Base-by-base conservation (phyloP, 108 stramenopile genomes). In the Fistulifera pelliculosa region DNA sequence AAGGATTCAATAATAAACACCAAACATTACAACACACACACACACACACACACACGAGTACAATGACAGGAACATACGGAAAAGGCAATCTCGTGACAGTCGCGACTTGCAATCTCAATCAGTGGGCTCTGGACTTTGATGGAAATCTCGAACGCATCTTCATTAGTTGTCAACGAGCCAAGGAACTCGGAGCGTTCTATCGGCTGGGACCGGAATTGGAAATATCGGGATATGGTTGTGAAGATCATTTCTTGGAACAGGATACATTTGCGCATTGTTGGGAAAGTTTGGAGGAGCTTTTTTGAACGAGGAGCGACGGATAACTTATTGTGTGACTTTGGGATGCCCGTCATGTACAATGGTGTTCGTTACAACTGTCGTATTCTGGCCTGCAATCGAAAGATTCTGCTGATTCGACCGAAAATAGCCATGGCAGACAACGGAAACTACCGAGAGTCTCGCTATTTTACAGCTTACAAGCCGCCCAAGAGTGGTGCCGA, bases 111-210 rank as follows among this genome's bases (percentile, higher is more conserved):
- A 95, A 95, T 38, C 74, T 99, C 40, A 96, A 99, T 67, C 97
- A 99, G 74, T 98, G 96, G 96, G 91, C 97, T 14, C 73, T 99
- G 28, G 96, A 97, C 68, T 99, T 99, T 77, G 85, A 90, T 49
- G 95, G 95, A 17, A 99, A 99, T 60, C 41, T 87, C 13, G 62
- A 84, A 38, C 80, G 85, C 35, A 88, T 93, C 21, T 51, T 77
- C 14, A 39, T 69, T 38, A 91, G 91, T n/a, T 95, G 95, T 41
- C 56, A 44, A 31, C 13, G 64, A 25, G 96, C 96, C 48, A 93
- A 93, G 52, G 63, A 52, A 0, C 47, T 52, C 1, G 89, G 92
- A 0, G 93, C 96, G 6, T 70, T 73, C 7, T 99, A 99, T 61
- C 87, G 96, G 16, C 68, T 98, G 6, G 96, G 96, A 13, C 97